These are phyloP conservation scores for Globisporangium middletonii DNA, from an alignment of 352 stramenopile species.

Conservation along the genomic window DNA sequence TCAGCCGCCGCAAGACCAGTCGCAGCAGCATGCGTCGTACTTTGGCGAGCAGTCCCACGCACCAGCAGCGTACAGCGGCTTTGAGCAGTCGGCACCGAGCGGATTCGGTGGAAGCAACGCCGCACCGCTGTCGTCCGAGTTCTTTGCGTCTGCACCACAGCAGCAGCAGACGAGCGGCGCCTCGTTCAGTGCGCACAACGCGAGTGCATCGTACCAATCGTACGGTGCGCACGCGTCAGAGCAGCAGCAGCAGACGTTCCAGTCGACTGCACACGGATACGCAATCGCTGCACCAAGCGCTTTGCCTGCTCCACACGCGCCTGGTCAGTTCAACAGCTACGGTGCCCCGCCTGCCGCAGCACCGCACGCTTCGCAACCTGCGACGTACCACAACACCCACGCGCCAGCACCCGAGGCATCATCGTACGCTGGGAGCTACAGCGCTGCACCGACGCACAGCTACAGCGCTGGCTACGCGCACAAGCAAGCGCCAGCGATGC, in stretches of 20 bases:
- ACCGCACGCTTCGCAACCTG: constrained; percentile 1
- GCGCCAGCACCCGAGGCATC: background rate
- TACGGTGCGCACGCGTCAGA: background rate
- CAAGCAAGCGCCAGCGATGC: constrained; percentile 14
- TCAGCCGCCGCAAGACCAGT: constrained; percentile 7
- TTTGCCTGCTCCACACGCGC: background rate
- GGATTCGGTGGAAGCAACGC: constrained; percentile 6
- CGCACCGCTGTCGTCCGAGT: constrained; percentile 18
- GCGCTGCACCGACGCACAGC: background rate
- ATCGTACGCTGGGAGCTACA: constrained; percentile 5
- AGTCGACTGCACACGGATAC: constrained; percentile 6
- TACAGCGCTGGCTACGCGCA: constrained; percentile 5
- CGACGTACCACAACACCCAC: background rate
- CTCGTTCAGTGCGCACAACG: background rate
- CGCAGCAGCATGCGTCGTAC: constrained; percentile 7
- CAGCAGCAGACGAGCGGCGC: background rate
- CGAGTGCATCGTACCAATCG: background rate
- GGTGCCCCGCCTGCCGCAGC: background rate
- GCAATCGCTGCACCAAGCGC: background rate
- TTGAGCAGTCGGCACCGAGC: constrained; percentile 13
- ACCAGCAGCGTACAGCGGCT: constrained; percentile 17
- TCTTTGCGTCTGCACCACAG: constrained; percentile 29
- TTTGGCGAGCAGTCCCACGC: constrained; percentile 8
- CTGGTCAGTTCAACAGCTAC: constrained; percentile 1
- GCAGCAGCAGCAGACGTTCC: constrained; percentile 10